Base-by-base conservation (phyloP, 1,284 basidiomycete genomes). In the Cryptococcus hybrid region DNA sequence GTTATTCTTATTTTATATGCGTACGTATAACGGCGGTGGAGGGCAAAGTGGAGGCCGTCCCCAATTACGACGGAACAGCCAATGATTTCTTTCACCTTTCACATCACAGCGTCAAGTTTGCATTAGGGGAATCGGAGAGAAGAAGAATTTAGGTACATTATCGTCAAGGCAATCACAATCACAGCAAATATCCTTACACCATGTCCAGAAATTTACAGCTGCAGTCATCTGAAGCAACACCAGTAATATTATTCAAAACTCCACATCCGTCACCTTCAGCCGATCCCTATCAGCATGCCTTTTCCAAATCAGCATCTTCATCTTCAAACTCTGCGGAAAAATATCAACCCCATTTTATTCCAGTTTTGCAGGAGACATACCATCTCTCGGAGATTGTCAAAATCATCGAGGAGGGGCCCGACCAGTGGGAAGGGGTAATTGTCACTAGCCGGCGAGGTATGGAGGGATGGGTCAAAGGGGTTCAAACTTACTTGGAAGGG, bases 201-300 rank as follows among this genome's bases (percentile, higher is more conserved):
- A 24, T 24, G 24, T 24, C 24, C 24, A 24, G 24, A 24, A 24
- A 24, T 24, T 24, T 24, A 24, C 24, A 24, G 24, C 24, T 24
- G 24, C 24, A 24, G 24, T 24, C 24, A 24, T 24, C 24, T 24
- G 24, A 24, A 9, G n/a, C 40, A 42, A 52, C n/a, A 13, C 56
- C 50, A 3, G 52, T 62, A 5, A 57, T 62, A 12, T 50, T 62
- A n/a, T 62, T 62, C 58, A 62, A 62, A 30, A 59, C 61, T 3
- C 61, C 61, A 4, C 52, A 54, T 38, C 39, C 55, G 2, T 51
- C 56, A 18, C 35, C 36, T 7, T 40, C 35, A 6, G 36, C 34
- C 5, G 49, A 51, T 40, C 39, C 49, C 13, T 51, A 51, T 38
- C 36, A 38, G 15, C 35, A n/a, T 18, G 39, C 39, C 15, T 12